Evolutionary conservation across 2,329 filamentous ascomycete species (phyloP).

Genomic region (Aciculosporium take): DNA sequence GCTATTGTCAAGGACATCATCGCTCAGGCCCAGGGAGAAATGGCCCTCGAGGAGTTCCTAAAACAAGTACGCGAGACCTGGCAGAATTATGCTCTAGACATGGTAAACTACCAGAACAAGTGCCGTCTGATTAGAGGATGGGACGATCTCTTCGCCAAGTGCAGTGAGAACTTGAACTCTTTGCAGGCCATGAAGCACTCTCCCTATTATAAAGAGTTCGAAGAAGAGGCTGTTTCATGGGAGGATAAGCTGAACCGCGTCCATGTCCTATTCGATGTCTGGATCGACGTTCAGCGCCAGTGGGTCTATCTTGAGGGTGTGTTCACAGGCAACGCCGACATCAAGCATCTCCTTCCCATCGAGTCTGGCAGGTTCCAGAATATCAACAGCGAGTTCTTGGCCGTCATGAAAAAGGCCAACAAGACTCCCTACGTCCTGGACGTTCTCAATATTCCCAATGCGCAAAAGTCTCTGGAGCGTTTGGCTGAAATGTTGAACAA

Average conservation of each 20-base stretch:
- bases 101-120: slow-evolving; percentile 96
- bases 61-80: slow-evolving; percentile 93
- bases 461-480: slow-evolving; percentile 89
- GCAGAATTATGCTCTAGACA: slow-evolving; percentile 86
- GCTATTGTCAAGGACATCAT: slow-evolving; percentile 84
- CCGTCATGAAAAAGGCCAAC: slow-evolving; percentile 99
- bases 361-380: slow-evolving; percentile 97
- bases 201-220: slow-evolving; percentile 98
- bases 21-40: slow-evolving; percentile 88
- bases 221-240: slow-evolving; percentile 92
- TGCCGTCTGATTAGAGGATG: slow-evolving; percentile 93
- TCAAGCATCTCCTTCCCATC: slow-evolving; percentile 92
- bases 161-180: slow-evolving; percentile 94
- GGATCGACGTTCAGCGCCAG: slow-evolving; percentile 99
- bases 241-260: slow-evolving; percentile 97
- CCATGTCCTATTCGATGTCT: slow-evolving; percentile 95
- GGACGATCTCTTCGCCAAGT: slow-evolving; percentile 97
- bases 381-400: slow-evolving; percentile 96
- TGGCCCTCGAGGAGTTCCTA: slow-evolving; percentile 95
- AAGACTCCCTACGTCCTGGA: slow-evolving; percentile 92
- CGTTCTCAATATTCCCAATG: slow-evolving; percentile 86
- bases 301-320: slow-evolving; percentile 99
- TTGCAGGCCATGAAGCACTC: slow-evolving; percentile 98
- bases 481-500: slow-evolving; percentile 96
- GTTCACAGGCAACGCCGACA: slow-evolving; percentile 96